Percentiles rank a stretch among this genome's conserved stretches.
Evolutionary conservation across 805 yeast species (phyloP).

Genomic region (Ogataea thermomethanolica): DNA sequence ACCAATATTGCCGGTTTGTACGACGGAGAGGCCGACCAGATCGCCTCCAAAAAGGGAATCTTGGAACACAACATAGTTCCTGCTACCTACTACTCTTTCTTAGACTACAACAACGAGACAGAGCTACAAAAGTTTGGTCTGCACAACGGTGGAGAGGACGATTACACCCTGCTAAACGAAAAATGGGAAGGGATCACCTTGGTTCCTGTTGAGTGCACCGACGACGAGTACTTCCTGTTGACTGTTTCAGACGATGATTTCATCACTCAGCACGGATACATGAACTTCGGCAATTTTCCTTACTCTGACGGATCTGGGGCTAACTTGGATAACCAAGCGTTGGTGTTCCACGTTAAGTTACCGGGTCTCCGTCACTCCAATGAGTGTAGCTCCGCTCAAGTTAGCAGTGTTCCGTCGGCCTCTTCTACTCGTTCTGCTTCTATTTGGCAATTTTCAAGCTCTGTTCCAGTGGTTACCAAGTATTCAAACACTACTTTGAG

Average conservation of each 20-base stretch:
- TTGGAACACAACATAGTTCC: constrained; percentile 23
- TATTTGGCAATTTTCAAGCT: not conserved
- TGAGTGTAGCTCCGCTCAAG: not conserved
- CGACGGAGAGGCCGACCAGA: constrained; percentile 26
- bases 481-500: not conserved
- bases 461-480: no score
- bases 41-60: constrained; percentile 27
- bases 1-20: constrained; percentile 30
- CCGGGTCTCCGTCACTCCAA: constrained; percentile 21
- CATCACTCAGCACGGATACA: constrained; percentile 30
- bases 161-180: constrained; percentile 26
- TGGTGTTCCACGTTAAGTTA: constrained; percentile 29
- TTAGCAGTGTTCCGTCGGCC: not conserved
- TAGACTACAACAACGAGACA: constrained; percentile 25
- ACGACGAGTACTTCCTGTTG: constrained; percentile 29
- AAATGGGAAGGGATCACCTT: constrained; percentile 34
- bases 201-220: constrained; percentile 31
- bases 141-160: constrained; percentile 33
- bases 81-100: constrained; percentile 28
- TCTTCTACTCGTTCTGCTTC: constrained; percentile 5
- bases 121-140: constrained; percentile 31
- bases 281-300: constrained; percentile 25
- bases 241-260: constrained; percentile 31
- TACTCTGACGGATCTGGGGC: constrained; percentile 27
- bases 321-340: constrained; percentile 30